Evolutionary conservation across 208 protist species (phyloP), one percentile per base, ranked within the genome.

Genomic region (Herpetomonas tarakana): DNA sequence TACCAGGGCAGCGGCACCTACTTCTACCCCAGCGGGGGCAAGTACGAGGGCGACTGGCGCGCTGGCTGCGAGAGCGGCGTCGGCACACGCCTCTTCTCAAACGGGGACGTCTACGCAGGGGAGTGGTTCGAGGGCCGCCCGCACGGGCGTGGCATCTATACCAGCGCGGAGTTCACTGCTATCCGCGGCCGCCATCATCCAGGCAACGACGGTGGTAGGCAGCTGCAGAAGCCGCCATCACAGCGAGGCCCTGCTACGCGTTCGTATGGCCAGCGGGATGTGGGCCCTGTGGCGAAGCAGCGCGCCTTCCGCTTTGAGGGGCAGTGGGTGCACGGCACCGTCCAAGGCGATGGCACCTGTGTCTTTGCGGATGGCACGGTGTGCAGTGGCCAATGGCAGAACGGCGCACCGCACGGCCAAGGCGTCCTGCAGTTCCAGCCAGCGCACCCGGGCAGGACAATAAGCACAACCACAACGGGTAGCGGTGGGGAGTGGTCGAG

Each of bases 41-140:
- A 80, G 59, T 94, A 91, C 65, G 83, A 92, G 58, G 92, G 92
- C 14, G 65, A 70, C 19, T 95, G 88, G 87, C 39, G 62, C 44
- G 66, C 71, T 21, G 88, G 86, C 9, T 65, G 54, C 41, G 83
- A 93, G 70, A 60, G 86, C 60, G 91, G 91, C 9, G 62, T 69
- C 4, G 91, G 88, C 52, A 91, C 73, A 7, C 83, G 79, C 64
- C 76, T 69, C 25, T 96, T 82, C 66, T 74, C 69, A 55, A 94
- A 93, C 71, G 86, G 86, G 4, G 87, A 93, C 51, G 49, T 70
- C 7, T 93, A 94, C 62, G 71, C 58, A 0, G 87, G 87, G 19
- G 86, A 91, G 38, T 94, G 88, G 88, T 50, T 64, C 46, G 44
- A 84, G 25, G 86, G 78, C 9, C 71, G 65, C 54, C 79, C 81